A percentile compares a stretch with the other conserved stretches of the same genome.
These are phyloP conservation scores for Jatropha podagrica DNA, from an alignment of 441 rosid species.

Conservation along the genomic window DNA sequence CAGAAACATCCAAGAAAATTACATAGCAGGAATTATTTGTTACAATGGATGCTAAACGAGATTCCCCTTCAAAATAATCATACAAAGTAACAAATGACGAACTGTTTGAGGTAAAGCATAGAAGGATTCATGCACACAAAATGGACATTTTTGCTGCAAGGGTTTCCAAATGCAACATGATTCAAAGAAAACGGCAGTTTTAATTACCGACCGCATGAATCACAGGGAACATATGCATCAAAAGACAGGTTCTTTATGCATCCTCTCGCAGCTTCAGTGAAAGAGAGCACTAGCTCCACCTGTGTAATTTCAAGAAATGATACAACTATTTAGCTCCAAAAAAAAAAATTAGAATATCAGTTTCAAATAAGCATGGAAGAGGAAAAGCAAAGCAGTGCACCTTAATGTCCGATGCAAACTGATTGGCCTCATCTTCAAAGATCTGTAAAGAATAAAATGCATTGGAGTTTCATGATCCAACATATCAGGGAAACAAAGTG, in stretches of 20 bases:
- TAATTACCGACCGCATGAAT: constrained; percentile 72
- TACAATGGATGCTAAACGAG: not conserved
- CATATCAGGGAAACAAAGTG: constrained; percentile 16
- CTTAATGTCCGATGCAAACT: constrained; percentile 61
- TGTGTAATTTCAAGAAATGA: constrained; percentile 27
- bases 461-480: constrained; percentile 24
- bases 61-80: not conserved
- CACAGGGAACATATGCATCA: constrained; percentile 77
- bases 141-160: not conserved
- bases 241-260: constrained; percentile 73
- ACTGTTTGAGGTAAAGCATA: not conserved
- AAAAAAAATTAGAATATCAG: constrained; percentile 13
- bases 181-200: constrained; percentile 14
- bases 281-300: constrained; percentile 75
- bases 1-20: not conserved
- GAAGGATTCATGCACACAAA: not conserved
- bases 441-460: constrained; percentile 47
- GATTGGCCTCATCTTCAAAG: constrained; percentile 59
- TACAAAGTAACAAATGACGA: not conserved
- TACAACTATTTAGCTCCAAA: constrained; percentile 23
- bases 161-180: constrained; percentile 8
- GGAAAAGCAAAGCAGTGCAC: constrained; percentile 38
- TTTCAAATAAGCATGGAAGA: constrained; percentile 15
- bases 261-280: constrained; percentile 83
- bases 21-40: not conserved